Percentiles rank a stretch among this genome's conserved stretches.
phyloP scores from a whole-genome alignment of 2,329 filamentous ascomycete genomes.

The Curvularia sp. region DNA sequence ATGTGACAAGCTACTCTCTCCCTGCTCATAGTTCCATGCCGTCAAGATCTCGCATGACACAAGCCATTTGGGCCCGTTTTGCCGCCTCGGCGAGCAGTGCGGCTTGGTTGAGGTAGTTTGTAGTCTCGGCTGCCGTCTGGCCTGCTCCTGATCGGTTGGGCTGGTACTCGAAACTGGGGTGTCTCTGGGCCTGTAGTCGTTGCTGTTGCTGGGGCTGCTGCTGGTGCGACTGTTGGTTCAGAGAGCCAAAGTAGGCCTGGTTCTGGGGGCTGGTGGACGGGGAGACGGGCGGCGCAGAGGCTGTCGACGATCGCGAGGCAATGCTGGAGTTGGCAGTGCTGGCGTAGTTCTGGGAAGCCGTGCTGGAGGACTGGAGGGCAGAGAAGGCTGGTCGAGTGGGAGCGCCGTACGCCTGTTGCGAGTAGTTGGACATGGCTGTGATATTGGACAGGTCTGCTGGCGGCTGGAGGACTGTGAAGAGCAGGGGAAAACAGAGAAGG shows the following conservation, averaged over 20 bases:
- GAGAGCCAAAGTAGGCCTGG: conserved; percentile 43
- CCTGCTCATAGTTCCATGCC: conserved; percentile 63
- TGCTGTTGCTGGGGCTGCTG: conserved; percentile 43
- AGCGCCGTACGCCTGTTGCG: conserved; percentile 29
- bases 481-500: neutral
- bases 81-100: conserved; percentile 90
- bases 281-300: conserved; percentile 44
- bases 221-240: conserved; percentile 37
- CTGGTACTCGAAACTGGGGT: conserved; percentile 44
- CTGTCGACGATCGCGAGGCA: conserved; percentile 42
- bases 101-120: conserved; percentile 77
- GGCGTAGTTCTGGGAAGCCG: conserved; percentile 48
- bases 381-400: conserved; percentile 44
- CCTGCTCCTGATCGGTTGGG: conserved; percentile 47
- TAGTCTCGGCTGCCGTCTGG: conserved; percentile 55
- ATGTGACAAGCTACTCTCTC: neutral
- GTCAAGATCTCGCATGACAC: conserved; percentile 86
- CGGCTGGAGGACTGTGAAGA: neutral
- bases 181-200: conserved; percentile 36
- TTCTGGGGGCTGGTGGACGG: conserved; percentile 44
- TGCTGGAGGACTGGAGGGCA: conserved; percentile 44
- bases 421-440: conserved; percentile 29
- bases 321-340: conserved; percentile 54
- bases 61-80: conserved; percentile 88
- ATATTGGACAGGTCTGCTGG: neutral